Percentiles rank a stretch among this genome's conserved stretches.
Evolutionary conservation across 495 filamentous ascomycete genomes (phyloP).

Genomic region (Podospora bellae-mahoneyi): DNA sequence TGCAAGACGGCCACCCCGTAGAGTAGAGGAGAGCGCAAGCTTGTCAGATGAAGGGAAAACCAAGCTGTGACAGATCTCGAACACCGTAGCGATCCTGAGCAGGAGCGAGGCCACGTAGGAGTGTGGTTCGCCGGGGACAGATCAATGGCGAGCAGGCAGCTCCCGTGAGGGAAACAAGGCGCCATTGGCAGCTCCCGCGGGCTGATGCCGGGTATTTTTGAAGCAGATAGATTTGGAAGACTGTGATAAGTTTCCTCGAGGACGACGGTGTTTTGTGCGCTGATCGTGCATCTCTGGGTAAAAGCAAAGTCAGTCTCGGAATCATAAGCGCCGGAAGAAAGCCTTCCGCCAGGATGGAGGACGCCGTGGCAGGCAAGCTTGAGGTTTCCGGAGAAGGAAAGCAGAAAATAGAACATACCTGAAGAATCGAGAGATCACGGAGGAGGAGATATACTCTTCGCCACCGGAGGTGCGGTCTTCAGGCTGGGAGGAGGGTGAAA

Average conservation of each 20-base stretch:
- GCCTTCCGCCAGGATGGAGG: constrained; percentile 5
- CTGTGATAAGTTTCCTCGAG: background rate
- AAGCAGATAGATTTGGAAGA: background rate
- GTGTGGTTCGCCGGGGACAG: background rate
- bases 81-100: background rate
- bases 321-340: constrained; percentile 17
- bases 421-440: background rate
- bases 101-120: background rate
- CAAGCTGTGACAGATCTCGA: background rate
- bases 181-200: background rate
- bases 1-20: background rate
- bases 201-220: background rate
- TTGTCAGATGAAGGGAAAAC: background rate
- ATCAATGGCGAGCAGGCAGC: background rate
- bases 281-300: constrained; percentile 2
- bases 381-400: background rate
- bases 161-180: background rate
- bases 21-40: background rate
- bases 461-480: background rate
- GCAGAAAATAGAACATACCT: constrained; percentile 5
- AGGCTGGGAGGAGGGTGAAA: background rate
- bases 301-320: constrained; percentile 10
- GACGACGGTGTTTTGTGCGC: background rate
- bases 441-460: background rate
- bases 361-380: background rate